A percentile compares a stretch with the other conserved stretches of the same genome.
phyloP scores from a whole-genome alignment of 1,284 basidiomycete genomes.

The Pholiota adiposa region DNA sequence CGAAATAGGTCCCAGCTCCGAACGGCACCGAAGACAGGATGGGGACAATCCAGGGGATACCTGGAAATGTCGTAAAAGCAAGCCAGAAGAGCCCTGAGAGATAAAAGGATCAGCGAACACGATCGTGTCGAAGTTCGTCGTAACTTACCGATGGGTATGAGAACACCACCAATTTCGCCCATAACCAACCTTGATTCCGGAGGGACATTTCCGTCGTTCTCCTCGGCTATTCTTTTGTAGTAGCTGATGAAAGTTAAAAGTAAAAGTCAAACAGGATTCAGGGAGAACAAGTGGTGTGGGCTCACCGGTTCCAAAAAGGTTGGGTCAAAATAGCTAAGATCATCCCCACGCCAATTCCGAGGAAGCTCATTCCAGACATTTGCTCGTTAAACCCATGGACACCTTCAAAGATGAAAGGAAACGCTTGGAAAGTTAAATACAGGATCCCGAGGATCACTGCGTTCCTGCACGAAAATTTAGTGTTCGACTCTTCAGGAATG shows the following conservation, averaged over 20 bases:
- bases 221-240: conserved; percentile 44
- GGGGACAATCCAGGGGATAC: conserved; percentile 75
- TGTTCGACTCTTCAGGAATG: not conserved
- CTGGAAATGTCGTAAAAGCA: conserved; percentile 71
- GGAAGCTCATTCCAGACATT: conserved; percentile 66
- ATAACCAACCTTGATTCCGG: conserved; percentile 73
- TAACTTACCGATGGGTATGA: conserved; percentile 52
- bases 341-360: conserved; percentile 78
- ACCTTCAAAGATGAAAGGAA: conserved; percentile 70
- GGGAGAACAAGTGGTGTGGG: not conserved
- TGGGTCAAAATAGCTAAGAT: conserved; percentile 56
- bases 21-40: conserved; percentile 69
- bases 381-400: conserved; percentile 66
- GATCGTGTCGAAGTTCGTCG: not conserved
- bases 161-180: conserved; percentile 70
- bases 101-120: not conserved
- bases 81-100: conserved; percentile 66
- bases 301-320: conserved; percentile 67
- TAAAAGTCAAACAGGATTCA: not conserved
- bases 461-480: conserved; percentile 30
- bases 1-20: conserved; percentile 60
- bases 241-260: conserved; percentile 41
- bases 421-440: conserved; percentile 76
- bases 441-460: conserved; percentile 75
- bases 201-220: conserved; percentile 55